A percentile compares a stretch with the other conserved stretches of the same genome.
phyloP scores from a whole-genome alignment of 306 rosid genomes.

The Rosa lucieae region DNA sequence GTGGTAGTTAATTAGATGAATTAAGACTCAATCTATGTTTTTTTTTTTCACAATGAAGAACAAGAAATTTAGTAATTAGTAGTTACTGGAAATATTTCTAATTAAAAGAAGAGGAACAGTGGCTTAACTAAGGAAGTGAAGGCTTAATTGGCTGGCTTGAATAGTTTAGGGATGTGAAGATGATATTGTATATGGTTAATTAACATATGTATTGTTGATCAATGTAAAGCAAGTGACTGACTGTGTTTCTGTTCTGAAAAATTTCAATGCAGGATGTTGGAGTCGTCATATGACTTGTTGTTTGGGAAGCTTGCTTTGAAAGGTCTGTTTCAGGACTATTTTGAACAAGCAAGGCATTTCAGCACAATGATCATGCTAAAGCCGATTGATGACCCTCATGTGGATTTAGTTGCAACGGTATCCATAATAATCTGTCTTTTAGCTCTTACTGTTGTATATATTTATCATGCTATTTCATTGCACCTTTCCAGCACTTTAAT shows the following conservation, averaged over 20 bases:
- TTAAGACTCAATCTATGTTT: not conserved
- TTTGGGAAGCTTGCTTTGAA: slow-evolving; percentile 85
- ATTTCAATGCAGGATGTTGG: slow-evolving; percentile 70
- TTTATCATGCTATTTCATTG: not conserved
- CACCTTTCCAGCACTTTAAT: not conserved
- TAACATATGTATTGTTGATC: not conserved
- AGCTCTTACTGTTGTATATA: not conserved
- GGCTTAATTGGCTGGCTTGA: not conserved
- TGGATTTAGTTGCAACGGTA: slow-evolving; percentile 92
- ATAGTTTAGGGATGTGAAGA: not conserved
- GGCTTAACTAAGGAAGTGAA: not conserved
- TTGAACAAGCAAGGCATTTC: slow-evolving; percentile 68
- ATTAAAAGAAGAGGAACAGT: too few species aligned
- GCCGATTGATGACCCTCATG: slow-evolving; percentile 94
- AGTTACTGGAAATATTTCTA: too few species aligned
- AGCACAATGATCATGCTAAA: slow-evolving; percentile 80
- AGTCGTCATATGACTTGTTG: slow-evolving; percentile 73
- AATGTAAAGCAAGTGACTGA: not conserved
- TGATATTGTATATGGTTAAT: not conserved
- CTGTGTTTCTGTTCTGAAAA: not conserved
- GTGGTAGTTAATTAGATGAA: not conserved
- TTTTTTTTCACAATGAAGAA: not conserved
- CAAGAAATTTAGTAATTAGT: too few species aligned
- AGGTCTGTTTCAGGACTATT: slow-evolving; percentile 81
- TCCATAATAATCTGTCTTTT: slow-evolving; percentile 18